Percentiles rank a stretch among this genome's conserved stretches.
Conservation (phyloP, 2,329 filamentous ascomycete species). For the Pseudogymnoascus sp. region DNA sequence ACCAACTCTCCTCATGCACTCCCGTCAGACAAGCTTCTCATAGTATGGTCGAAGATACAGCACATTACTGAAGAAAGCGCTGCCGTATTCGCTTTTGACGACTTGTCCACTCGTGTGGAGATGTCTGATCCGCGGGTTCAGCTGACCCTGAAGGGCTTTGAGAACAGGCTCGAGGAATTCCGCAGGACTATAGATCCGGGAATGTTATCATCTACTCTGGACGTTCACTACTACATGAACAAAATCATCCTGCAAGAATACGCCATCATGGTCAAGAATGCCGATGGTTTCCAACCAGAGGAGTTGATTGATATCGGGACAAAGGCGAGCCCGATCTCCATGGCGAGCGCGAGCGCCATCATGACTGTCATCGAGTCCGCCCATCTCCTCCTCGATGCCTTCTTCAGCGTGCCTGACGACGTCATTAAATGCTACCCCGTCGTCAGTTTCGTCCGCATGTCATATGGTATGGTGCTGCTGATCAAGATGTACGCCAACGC, state of each 20-base stretch:
- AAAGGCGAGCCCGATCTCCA: conserved; percentile 27
- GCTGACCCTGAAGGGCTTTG: conserved; percentile 41
- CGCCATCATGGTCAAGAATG: conserved; percentile 45
- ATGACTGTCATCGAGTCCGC: conserved; percentile 40
- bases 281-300: conserved; percentile 36
- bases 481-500: conserved; percentile 51
- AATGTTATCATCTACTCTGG: conserved; percentile 13
- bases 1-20: conserved; percentile 26
- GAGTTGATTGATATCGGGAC: conserved; percentile 14
- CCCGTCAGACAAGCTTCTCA: conserved; percentile 28
- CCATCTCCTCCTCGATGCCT: conserved; percentile 40
- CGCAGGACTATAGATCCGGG: conserved; percentile 30
- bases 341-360: conserved; percentile 39
- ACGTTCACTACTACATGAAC: conserved; percentile 38
- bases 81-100: conserved; percentile 40
- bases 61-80: conserved; percentile 46
- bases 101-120: conserved; percentile 28
- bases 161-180: conserved; percentile 39
- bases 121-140: conserved; percentile 45
- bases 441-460: conserved; percentile 41
- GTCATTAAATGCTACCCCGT: conserved; percentile 38
- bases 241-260: conserved; percentile 50
- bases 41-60: conserved; percentile 31
- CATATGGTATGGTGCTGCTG: conserved; percentile 44
- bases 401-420: conserved; percentile 36